Evolutionary conservation across 2,329 filamentous ascomycete species (phyloP).

Genomic region (Phyllosticta paracitricarpa): DNA sequence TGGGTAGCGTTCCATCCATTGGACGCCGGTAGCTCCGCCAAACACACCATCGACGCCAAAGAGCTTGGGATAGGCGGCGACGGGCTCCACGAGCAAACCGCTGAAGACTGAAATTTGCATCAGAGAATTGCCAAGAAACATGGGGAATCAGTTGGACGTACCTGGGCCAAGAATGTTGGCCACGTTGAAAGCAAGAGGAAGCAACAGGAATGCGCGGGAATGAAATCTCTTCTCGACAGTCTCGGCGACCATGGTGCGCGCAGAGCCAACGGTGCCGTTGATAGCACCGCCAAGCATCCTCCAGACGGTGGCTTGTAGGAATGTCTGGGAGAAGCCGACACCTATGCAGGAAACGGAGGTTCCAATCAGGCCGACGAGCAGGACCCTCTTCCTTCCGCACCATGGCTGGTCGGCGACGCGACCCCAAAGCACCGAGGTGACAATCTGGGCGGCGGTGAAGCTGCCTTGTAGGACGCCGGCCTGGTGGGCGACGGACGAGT

Average conservation of each 20-base stretch:
- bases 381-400: conserved; percentile 33
- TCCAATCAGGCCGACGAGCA: conserved; percentile 30
- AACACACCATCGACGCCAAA: conserved; percentile 49
- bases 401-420: conserved; percentile 32
- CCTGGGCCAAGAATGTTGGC: conserved; percentile 31
- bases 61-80: conserved; percentile 43
- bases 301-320: conserved; percentile 32
- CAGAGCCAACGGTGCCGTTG: conserved; percentile 32
- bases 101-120: conserved; percentile 43
- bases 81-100: conserved; percentile 53
- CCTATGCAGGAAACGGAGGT: conserved; percentile 30
- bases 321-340: conserved; percentile 29
- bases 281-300: conserved; percentile 30
- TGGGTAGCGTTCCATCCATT: conserved; percentile 53
- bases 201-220: conserved; percentile 29
- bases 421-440: conserved; percentile 34
- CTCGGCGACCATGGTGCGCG: conserved; percentile 34
- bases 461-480: conserved; percentile 31
- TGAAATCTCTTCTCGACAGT: conserved; percentile 31
- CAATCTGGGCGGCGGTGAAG: conserved; percentile 34
- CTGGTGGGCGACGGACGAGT: conserved; percentile 36
- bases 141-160: conserved; percentile 6
- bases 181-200: conserved; percentile 32
- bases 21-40: conserved; percentile 43
- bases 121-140: not conserved